A percentile compares a stretch with the other conserved stretches of the same genome.
These are phyloP conservation scores for Casuarina cunninghamiana DNA, from an alignment of 306 rosid genomes.

Conservation along the genomic window DNA sequence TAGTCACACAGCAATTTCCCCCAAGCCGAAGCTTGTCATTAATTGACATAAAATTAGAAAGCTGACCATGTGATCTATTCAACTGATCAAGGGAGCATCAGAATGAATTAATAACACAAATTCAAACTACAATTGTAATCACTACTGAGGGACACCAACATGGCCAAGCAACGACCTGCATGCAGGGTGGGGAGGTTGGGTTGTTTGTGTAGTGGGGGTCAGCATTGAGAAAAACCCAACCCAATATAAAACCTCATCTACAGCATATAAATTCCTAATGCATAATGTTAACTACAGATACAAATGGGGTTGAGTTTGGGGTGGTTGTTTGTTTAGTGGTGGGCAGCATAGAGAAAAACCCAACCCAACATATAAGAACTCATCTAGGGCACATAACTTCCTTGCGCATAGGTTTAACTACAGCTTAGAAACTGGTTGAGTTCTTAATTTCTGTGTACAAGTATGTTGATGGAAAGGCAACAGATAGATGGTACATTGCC, in stretches of 20 bases:
- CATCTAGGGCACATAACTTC: background rate
- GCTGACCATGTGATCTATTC: background rate
- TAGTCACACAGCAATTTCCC: background rate
- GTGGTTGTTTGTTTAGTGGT: no score
- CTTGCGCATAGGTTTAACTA: no score
- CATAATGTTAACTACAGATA: no score
- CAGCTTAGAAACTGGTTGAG: background rate
- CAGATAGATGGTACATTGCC: background rate
- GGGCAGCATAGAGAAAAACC: no score
- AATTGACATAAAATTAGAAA: background rate
- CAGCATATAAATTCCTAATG: no score
- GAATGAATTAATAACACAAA: background rate
- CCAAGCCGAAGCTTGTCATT: background rate
- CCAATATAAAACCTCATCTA: no score
- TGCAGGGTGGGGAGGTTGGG: no score
- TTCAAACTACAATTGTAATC: background rate
- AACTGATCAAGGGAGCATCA: background rate
- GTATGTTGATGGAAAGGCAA: background rate
- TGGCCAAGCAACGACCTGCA: background rate
- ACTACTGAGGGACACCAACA: background rate
- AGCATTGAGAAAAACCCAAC: no score
- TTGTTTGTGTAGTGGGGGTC: no score
- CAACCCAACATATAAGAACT: background rate
- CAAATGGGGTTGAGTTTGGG: no score
- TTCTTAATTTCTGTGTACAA: background rate